Conservation (phyloP, 2,329 filamentous ascomycete species). For the Xylariaceae sp. region DNA sequence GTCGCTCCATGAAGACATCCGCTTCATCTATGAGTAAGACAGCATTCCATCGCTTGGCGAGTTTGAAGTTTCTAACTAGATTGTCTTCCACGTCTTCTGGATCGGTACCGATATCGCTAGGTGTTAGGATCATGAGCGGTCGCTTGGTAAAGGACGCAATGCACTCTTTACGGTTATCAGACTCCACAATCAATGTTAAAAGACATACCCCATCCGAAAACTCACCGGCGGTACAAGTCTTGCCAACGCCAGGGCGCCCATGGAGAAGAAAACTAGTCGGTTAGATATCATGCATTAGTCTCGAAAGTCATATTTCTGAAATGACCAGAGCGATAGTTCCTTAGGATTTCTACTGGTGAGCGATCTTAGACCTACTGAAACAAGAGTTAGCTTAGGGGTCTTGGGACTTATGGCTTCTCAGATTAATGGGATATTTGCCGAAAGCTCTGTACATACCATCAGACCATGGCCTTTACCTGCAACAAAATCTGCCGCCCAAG, state of each 20-base stretch:
- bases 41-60: conserved; percentile 4
- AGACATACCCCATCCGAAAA: background rate
- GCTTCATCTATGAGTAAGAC: conserved; percentile 10
- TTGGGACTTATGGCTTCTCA: too few species aligned
- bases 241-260: conserved; percentile 23
- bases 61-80: background rate
- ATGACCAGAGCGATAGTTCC: too few species aligned
- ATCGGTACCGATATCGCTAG: conserved; percentile 4
- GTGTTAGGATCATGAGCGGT: conserved; percentile 1
- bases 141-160: conserved; percentile 1
- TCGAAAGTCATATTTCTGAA: too few species aligned
- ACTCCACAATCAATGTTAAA: too few species aligned
- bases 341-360: too few species aligned
- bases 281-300: too few species aligned
- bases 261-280: conserved; percentile 25
- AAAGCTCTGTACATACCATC: too few species aligned
- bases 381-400: too few species aligned
- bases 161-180: background rate
- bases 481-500: conserved; percentile 24
- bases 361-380: too few species aligned
- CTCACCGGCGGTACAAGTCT: conserved; percentile 30
- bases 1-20: conserved; percentile 2
- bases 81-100: background rate
- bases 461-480: conserved; percentile 23
- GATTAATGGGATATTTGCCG: too few species aligned